Percentiles rank a stretch among this genome's conserved stretches.
These are phyloP conservation scores for Pythium grandisporangium DNA, from an alignment of 352 stramenopile species.

Conservation along the genomic window DNA sequence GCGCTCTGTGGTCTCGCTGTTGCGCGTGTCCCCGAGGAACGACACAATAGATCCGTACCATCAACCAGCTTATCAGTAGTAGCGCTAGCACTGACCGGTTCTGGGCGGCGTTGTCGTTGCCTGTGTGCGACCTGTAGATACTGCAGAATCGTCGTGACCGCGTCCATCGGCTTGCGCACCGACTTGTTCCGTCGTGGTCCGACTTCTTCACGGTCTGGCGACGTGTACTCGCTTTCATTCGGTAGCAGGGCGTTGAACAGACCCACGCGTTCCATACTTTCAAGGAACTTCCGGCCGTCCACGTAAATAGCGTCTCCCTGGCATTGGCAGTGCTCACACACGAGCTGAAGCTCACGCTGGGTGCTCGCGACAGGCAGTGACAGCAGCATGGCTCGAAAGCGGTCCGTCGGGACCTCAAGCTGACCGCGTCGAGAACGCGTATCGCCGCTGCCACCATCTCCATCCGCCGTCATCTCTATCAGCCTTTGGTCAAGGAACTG, in stretches of 20 bases:
- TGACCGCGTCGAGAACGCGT: not conserved
- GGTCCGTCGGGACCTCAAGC: not conserved
- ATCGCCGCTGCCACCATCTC: too few species aligned
- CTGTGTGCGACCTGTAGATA: constrained; percentile 36
- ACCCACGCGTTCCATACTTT: constrained; percentile 9
- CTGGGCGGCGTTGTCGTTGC: constrained; percentile 3
- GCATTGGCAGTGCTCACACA: constrained; percentile 4
- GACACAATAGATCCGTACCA: too few species aligned
- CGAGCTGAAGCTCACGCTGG: constrained; percentile 7
- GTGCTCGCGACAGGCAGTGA: constrained; percentile 6
- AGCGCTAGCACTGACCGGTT: too few species aligned
- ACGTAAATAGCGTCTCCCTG: not conserved
- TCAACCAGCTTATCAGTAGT: too few species aligned
- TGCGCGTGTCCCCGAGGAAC: too few species aligned
- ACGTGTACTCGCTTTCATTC: not conserved
- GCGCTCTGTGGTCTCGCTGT: too few species aligned
- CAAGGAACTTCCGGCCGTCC: constrained; percentile 8
- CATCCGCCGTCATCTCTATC: constrained; percentile 7
- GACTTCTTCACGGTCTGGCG: not conserved
- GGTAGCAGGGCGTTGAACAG: constrained; percentile 4
- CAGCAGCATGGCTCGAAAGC: constrained; percentile 9
- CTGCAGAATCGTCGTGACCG: constrained; percentile 29
- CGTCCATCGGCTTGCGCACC: constrained; percentile 19
- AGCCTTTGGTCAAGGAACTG: constrained; percentile 31
- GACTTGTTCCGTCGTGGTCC: constrained; percentile 3